A percentile compares a stretch with the other conserved stretches of the same genome.
Evolutionary conservation across 805 yeast species (phyloP).

Genomic region (Metschnikowia santaceciliae): DNA sequence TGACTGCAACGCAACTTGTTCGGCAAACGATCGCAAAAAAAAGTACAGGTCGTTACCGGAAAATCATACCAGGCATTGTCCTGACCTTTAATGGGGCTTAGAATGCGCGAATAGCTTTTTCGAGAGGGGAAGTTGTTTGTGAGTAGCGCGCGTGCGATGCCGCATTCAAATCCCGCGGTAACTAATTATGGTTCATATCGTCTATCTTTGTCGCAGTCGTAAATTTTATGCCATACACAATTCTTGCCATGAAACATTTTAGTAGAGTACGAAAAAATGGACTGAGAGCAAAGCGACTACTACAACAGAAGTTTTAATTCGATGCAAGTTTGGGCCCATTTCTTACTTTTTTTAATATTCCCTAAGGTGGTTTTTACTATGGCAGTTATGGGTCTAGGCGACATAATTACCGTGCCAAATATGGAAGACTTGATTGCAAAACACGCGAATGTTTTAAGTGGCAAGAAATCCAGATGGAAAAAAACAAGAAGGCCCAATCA

Average conservation of each 20-base stretch:
- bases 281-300: neutral
- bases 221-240: conserved; percentile 2
- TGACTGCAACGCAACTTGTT: neutral
- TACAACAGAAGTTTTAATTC: neutral
- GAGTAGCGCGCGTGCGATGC: neutral
- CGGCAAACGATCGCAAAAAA: neutral
- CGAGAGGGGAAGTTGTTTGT: neutral
- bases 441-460: neutral
- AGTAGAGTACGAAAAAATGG: neutral
- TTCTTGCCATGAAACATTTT: neutral
- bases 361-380: neutral
- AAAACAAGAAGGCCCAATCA: neutral
- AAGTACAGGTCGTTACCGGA: neutral
- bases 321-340: neutral
- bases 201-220: neutral
- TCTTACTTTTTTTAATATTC: neutral
- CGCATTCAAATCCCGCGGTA: neutral
- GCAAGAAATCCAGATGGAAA: conserved; percentile 1
- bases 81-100: neutral
- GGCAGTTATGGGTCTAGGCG: neutral
- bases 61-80: neutral
- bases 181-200: neutral
- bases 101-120: neutral
- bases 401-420: conserved; percentile 1
- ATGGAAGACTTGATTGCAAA: neutral